Evolutionary conservation across 164 flowering plant genomes (phyloP).

Genomic region (Amborella trichopoda): DNA sequence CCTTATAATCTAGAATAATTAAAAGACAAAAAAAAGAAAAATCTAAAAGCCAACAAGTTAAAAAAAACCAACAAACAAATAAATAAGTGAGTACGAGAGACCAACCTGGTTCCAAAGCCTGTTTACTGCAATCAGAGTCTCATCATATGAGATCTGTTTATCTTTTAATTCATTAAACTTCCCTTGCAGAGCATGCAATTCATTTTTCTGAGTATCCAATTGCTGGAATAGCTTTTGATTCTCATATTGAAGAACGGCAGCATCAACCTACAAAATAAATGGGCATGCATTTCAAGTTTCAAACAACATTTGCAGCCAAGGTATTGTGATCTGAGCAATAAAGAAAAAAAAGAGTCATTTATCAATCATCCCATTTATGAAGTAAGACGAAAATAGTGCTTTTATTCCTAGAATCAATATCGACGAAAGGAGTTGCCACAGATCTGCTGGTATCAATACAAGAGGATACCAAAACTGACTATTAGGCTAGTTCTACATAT

Average conservation of each 20-base stretch:
- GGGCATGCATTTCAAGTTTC: background rate
- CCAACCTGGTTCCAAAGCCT: slow-evolving; percentile 81
- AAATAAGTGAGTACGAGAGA: background rate
- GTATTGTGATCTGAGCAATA: background rate
- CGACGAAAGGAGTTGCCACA: background rate
- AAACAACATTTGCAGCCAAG: background rate
- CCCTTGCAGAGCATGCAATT: slow-evolving; percentile 53
- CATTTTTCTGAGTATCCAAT: slow-evolving; percentile 63
- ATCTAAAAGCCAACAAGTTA: background rate
- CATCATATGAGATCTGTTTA: slow-evolving; percentile 65
- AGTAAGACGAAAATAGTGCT: background rate
- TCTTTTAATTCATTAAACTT: slow-evolving; percentile 47
- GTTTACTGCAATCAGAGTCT: slow-evolving; percentile 44
- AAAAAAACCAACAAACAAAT: background rate
- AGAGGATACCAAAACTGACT: too few species aligned
- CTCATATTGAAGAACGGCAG: slow-evolving; percentile 65
- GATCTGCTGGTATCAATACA: background rate
- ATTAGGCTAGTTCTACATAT: too few species aligned
- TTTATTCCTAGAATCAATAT: background rate
- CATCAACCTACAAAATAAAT: slow-evolving; percentile 53
- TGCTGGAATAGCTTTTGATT: slow-evolving; percentile 91
- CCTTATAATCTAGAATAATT: background rate
- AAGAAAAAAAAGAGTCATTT: background rate
- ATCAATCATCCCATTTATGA: background rate
- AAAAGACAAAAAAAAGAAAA: background rate